Conservation (phyloP, 2,329 filamentous ascomycete genomes). For the Bipolaris victoriae region DNA sequence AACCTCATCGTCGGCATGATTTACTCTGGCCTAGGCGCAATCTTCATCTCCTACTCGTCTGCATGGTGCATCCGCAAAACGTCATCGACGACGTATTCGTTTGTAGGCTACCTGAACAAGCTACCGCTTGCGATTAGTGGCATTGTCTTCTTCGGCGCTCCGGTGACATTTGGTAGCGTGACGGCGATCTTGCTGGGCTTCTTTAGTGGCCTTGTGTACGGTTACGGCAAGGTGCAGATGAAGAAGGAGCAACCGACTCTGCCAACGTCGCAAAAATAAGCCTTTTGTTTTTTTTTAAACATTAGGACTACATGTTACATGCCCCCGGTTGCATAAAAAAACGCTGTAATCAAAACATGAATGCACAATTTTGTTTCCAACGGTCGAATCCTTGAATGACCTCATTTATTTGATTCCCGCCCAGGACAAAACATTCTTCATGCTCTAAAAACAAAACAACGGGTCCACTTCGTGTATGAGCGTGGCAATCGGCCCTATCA, state of each 20-base stretch:
- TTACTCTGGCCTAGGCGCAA: conserved; percentile 87
- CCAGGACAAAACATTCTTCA: background rate
- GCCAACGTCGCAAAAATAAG: too few relatives aligned
- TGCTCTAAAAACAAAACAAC: conserved; percentile 1
- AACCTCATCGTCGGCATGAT: conserved; percentile 85
- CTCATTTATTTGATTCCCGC: background rate
- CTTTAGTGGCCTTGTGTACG: conserved; percentile 88
- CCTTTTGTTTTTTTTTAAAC: too few relatives aligned
- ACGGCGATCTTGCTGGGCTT: conserved; percentile 92
- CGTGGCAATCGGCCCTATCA: background rate
- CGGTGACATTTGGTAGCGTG: conserved; percentile 88
- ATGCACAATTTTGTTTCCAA: background rate
- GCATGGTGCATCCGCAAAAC: conserved; percentile 98
- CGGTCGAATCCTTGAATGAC: background rate
- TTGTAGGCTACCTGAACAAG: conserved; percentile 99
- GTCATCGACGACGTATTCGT: conserved; percentile 95
- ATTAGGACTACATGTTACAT: too few relatives aligned
- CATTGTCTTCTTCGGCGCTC: conserved; percentile 91
- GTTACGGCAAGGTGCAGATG: conserved; percentile 73
- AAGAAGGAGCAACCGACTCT: too few relatives aligned
- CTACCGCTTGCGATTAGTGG: conserved; percentile 92
- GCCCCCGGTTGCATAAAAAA: too few relatives aligned
- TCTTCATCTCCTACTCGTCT: conserved; percentile 98
- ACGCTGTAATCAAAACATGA: too few relatives aligned
- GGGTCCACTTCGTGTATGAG: background rate